phyloP scores from a whole-genome alignment of 805 yeast species.

The Candida maltosa region DNA sequence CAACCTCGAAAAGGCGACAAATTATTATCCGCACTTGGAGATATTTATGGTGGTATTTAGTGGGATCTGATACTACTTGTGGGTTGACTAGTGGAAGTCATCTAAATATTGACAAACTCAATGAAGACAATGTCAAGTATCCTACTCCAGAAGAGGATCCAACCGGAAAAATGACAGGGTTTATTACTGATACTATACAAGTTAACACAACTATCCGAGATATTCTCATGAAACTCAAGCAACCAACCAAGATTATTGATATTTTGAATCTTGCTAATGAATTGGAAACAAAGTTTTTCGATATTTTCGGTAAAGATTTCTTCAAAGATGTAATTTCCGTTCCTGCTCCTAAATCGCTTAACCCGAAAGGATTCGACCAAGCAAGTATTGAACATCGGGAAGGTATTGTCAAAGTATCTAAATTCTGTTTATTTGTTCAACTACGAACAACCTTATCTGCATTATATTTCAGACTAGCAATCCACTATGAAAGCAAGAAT shows the following conservation, averaged over 20 bases:
- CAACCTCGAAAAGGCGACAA: slow-evolving; percentile 24
- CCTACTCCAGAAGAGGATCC: slow-evolving; percentile 16
- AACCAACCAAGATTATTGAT: slow-evolving; percentile 32
- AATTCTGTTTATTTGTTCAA: slow-evolving; percentile 32
- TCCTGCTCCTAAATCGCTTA: slow-evolving; percentile 17
- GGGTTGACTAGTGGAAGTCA: slow-evolving; percentile 32
- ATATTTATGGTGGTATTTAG: slow-evolving; percentile 31
- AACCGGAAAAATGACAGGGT: slow-evolving; percentile 13
- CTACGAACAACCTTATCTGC: slow-evolving; percentile 38
- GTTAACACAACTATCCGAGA: slow-evolving; percentile 27
- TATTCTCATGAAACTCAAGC: slow-evolving; percentile 19
- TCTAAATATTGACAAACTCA: slow-evolving; percentile 23
- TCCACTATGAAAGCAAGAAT: slow-evolving; percentile 35
- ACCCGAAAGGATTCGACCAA: slow-evolving; percentile 12
- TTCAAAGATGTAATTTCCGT: slow-evolving; percentile 35
- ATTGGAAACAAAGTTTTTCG: slow-evolving; percentile 31
- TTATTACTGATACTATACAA: slow-evolving; percentile 10
- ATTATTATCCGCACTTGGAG: slow-evolving; percentile 31
- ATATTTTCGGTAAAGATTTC: slow-evolving; percentile 40
- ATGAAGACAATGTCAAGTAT: slow-evolving; percentile 29
- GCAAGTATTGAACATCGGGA: slow-evolving; percentile 23
- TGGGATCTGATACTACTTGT: slow-evolving; percentile 24
- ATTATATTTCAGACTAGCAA: slow-evolving; percentile 36
- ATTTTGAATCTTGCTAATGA: slow-evolving; percentile 31
- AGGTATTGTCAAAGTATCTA: slow-evolving; percentile 29